A percentile compares a stretch with the other conserved stretches of the same genome.
phyloP scores from a whole-genome alignment of 352 stramenopile species.

The Pythium chondricola region DNA sequence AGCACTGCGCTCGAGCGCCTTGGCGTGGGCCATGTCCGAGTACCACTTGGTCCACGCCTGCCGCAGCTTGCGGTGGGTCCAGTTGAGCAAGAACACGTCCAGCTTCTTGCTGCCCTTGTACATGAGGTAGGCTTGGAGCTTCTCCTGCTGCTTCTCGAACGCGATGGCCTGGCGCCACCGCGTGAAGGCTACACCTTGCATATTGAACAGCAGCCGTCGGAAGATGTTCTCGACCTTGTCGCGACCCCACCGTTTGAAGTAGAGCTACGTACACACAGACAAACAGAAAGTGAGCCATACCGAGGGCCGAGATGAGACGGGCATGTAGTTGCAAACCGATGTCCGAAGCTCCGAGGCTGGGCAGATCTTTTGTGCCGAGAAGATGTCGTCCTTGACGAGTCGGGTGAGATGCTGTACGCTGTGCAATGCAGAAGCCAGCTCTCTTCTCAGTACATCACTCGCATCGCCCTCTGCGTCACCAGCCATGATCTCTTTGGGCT shows the following conservation, averaged over 20 bases:
- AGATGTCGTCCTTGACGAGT: conserved; percentile 72
- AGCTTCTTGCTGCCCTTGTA: conserved; percentile 80
- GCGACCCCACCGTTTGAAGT: conserved; percentile 74
- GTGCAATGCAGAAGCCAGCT: conserved; percentile 49
- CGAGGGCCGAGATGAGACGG: neutral
- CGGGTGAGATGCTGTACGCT: conserved; percentile 63
- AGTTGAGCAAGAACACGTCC: conserved; percentile 61
- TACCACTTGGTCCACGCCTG: conserved; percentile 71
- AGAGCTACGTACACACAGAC: conserved; percentile 28
- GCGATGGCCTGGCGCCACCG: conserved; percentile 46
- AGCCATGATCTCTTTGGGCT: neutral
- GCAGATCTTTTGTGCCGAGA: conserved; percentile 61
- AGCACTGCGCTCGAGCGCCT: conserved; percentile 41
- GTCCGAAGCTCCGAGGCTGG: conserved; percentile 51
- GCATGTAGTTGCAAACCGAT: conserved; percentile 19
- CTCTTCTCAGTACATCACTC: conserved; percentile 27
- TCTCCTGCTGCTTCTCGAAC: conserved; percentile 67
- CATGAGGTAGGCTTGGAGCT: conserved; percentile 60
- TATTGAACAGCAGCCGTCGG: conserved; percentile 54
- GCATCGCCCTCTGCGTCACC: neutral
- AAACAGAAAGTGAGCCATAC: neutral
- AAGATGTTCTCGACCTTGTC: conserved; percentile 79
- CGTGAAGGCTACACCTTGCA: conserved; percentile 54
- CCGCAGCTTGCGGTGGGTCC: conserved; percentile 55
- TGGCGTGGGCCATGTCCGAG: conserved; percentile 39